A percentile compares a stretch with the other conserved stretches of the same genome.
Evolutionary conservation across 1,284 basidiomycete genomes (phyloP).

Genomic region (Ganoderma leucocontextum): DNA sequence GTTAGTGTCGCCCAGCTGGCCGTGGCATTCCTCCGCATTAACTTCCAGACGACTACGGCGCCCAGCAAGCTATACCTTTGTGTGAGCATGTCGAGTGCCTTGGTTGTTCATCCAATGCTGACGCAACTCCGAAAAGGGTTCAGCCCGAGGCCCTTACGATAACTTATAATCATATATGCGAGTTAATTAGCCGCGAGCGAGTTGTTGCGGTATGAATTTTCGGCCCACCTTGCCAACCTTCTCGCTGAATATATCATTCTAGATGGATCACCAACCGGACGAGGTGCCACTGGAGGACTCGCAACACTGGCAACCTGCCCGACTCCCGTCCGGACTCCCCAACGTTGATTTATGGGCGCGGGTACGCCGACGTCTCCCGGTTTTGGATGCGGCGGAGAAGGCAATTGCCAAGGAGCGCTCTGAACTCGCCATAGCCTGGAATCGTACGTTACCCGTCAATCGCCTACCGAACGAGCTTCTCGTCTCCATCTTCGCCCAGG

Average conservation of each 20-base stretch:
- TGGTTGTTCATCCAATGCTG: no score
- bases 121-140: no score
- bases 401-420: neutral
- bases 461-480: conserved; percentile 3
- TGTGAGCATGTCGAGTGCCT: no score
- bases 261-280: neutral
- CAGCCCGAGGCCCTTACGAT: no score
- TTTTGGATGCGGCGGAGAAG: neutral
- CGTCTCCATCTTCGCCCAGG: neutral
- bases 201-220: neutral
- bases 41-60: no score
- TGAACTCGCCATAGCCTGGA: neutral
- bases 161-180: neutral
- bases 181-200: no score
- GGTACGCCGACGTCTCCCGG: neutral
- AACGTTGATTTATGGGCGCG: neutral
- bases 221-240: neutral
- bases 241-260: neutral
- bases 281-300: neutral
- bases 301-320: neutral
- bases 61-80: no score
- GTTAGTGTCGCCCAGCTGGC: no score
- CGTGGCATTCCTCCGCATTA: no score
- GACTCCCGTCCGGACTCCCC: neutral
- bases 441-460: neutral